A percentile compares a stretch with the other conserved stretches of the same genome.
Conservation (phyloP, 331 rosid genomes). For the Prunus yedoensis region DNA sequence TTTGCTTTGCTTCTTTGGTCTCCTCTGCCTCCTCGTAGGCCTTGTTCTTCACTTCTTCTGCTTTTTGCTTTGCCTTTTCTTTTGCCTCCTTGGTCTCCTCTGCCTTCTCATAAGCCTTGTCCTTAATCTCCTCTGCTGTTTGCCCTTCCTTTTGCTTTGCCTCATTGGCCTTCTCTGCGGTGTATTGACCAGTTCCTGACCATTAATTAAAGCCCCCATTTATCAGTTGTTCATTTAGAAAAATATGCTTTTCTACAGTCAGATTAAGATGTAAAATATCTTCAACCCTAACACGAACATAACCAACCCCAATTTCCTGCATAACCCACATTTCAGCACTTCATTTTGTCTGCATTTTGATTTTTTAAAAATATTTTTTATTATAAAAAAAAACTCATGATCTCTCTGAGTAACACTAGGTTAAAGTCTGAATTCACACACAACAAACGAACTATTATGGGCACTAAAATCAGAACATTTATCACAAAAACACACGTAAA, state of each 20-base stretch:
- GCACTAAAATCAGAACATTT: too few species aligned
- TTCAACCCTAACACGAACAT: not conserved
- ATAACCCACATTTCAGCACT: not conserved
- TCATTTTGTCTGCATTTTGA: not conserved
- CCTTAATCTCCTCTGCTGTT: constrained; percentile 11
- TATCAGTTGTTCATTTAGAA: too few species aligned
- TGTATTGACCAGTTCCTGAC: constrained; percentile 45
- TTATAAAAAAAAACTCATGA: too few species aligned
- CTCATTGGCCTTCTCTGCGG: constrained; percentile 2
- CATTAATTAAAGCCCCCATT: not conserved
- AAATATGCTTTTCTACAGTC: too few species aligned
- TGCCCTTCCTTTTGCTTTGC: not conserved
- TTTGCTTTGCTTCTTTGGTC: constrained; percentile 8
- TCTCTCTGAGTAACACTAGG: too few species aligned
- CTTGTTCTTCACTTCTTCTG: constrained; percentile 8
- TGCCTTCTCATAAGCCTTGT: not conserved
- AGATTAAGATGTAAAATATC: too few species aligned
- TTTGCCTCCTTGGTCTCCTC: constrained; percentile 1
- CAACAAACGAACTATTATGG: too few species aligned
- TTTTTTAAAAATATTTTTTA: too few species aligned
- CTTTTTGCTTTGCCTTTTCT: not conserved
- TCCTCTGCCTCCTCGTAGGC: constrained; percentile 17
- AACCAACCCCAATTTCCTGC: not conserved
- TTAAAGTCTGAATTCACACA: too few species aligned
- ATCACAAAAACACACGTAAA: too few species aligned